These are phyloP conservation scores for Zelonia costaricensis DNA, from an alignment of 208 protist species.

Conservation along the genomic window DNA sequence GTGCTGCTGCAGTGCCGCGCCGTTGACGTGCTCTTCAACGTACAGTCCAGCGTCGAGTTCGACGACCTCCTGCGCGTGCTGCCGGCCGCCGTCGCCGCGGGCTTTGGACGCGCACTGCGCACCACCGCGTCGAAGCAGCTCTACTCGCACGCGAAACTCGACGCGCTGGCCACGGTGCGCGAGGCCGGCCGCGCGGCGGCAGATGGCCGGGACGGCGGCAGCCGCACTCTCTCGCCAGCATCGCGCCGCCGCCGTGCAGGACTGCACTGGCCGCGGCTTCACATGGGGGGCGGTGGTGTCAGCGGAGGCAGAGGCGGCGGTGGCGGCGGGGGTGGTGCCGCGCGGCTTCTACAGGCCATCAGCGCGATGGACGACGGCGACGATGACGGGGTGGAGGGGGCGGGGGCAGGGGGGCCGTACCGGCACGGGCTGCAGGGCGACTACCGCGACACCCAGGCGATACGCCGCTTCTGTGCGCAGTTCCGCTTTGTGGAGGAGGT, in stretches of 20 bases:
- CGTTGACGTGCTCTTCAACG: conserved; percentile 52
- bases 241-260: too few relatives aligned
- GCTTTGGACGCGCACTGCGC: conserved; percentile 28
- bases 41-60: conserved; percentile 57
- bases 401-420: background rate
- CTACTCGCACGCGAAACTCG: conserved; percentile 46
- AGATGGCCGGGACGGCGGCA: background rate
- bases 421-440: conserved; percentile 8
- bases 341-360: background rate
- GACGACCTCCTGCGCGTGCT: conserved; percentile 32
- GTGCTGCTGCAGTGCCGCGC: conserved; percentile 48
- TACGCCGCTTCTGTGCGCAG: conserved; percentile 32
- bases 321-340: background rate
- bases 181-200: conserved; percentile 2
- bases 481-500: conserved; percentile 71
- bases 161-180: conserved; percentile 10
- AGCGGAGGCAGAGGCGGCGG: conserved; percentile 2
- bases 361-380: conserved; percentile 2
- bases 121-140: conserved; percentile 46
- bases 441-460: conserved; percentile 11
- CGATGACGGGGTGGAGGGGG: background rate
- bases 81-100: conserved; percentile 10
- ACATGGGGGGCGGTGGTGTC: background rate
- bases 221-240: background rate
- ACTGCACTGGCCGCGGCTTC: conserved; percentile 2